phyloP scores from a whole-genome alignment of 2,329 filamentous ascomycete genomes.

The Colletotrichum theobromicola region DNA sequence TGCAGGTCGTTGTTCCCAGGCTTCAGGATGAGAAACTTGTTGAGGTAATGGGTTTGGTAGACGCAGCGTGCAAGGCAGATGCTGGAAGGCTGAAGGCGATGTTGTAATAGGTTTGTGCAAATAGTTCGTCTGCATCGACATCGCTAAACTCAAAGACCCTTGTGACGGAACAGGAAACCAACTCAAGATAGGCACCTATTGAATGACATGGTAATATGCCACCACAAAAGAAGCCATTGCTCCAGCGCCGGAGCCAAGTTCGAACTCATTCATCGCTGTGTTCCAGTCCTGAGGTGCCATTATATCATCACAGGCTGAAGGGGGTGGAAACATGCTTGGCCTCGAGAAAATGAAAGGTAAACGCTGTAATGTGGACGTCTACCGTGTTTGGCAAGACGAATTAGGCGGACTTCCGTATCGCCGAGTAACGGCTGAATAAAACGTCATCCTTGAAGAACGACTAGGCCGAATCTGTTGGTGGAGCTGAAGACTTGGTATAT shows the following conservation, averaged over 20 bases:
- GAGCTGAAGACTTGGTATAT: constrained; percentile 32
- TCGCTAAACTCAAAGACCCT: neutral
- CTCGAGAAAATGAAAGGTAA: constrained; percentile 26
- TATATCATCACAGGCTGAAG: neutral
- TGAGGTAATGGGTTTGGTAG: constrained; percentile 6
- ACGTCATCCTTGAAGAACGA: constrained; percentile 24
- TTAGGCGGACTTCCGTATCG: neutral
- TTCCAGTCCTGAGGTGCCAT: neutral
- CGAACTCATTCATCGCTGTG: neutral
- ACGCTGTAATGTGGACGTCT: neutral
- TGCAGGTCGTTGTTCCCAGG: constrained; percentile 12
- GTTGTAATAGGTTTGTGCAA: neutral
- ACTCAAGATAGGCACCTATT: neutral
- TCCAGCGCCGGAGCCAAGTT: neutral
- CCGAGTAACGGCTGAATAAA: constrained; percentile 19
- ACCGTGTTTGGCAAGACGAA: neutral
- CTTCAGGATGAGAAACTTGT: constrained; percentile 1
- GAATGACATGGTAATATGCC: neutral
- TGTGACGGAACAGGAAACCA: neutral
- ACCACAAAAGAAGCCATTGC: neutral
- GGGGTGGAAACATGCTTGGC: constrained; percentile 45
- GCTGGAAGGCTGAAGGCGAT: neutral
- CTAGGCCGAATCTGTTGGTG: constrained; percentile 23
- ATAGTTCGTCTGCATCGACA: neutral
- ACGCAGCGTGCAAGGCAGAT: neutral